Percentiles rank a stretch among this genome's conserved stretches.
Conservation (phyloP, 345 rosid genomes). For the Sisymbrium irio region DNA sequence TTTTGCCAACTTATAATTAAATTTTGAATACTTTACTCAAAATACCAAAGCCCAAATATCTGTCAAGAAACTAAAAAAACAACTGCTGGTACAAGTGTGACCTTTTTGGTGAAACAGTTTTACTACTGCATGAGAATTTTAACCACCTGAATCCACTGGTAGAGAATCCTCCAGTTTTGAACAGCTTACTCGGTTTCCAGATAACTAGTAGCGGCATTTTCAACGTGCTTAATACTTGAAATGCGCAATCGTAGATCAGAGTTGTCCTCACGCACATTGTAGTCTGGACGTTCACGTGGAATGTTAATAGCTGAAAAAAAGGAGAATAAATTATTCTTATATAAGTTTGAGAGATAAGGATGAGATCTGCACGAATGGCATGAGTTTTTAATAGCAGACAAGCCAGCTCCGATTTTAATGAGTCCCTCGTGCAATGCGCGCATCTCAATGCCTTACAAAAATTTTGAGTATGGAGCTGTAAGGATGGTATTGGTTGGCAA, state of each 20-base stretch:
- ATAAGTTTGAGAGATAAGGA: background rate
- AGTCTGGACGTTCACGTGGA: background rate
- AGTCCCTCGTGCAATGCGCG: conserved; percentile 4
- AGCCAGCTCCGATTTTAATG: conserved; percentile 4
- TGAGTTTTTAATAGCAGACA: conserved; percentile 7
- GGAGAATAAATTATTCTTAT: background rate
- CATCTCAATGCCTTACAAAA: conserved; percentile 4
- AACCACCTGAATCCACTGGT: background rate
- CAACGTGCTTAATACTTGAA: background rate
- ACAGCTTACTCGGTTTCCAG: background rate
- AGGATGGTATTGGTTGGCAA: conserved; percentile 2
- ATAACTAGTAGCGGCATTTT: background rate
- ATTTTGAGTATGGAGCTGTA: background rate
- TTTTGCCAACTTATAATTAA: background rate
- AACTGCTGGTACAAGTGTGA: no score
- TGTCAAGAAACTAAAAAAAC: no score
- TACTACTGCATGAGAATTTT: no score
- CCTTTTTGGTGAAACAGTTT: no score
- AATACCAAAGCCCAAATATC: no score
- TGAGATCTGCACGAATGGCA: conserved; percentile 27
- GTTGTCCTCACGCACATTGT: background rate
- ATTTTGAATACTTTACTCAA: no score
- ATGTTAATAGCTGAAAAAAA: background rate
- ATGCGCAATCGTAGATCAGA: background rate
- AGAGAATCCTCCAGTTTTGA: background rate